Percentiles rank a stretch among this genome's conserved stretches.
Evolutionary conservation across 2,329 filamentous ascomycete genomes (phyloP).

Genomic region (Ophiosphaerella herpotricha): DNA sequence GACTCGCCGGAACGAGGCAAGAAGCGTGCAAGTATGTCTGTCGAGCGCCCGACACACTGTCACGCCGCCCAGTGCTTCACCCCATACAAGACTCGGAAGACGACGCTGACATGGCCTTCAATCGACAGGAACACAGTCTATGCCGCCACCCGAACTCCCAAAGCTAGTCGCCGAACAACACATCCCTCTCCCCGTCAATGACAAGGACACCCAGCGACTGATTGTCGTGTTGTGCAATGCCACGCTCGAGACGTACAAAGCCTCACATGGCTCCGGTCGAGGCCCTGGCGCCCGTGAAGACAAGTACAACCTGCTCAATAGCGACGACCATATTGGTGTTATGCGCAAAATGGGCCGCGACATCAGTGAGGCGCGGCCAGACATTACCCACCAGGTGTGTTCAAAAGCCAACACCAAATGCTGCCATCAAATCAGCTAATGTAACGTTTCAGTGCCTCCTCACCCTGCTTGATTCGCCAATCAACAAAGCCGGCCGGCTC

Average conservation of each 20-base stretch:
- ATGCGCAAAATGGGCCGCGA: constrained; percentile 99
- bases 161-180: constrained; percentile 94
- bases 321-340: constrained; percentile 97
- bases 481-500: constrained; percentile 97
- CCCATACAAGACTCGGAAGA: constrained; percentile 10
- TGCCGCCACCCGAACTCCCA: constrained; percentile 87
- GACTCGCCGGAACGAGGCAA: constrained; percentile 42
- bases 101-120: constrained; percentile 29
- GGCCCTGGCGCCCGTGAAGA: constrained; percentile 75
- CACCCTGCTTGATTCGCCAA: constrained; percentile 93
- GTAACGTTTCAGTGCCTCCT: constrained; percentile 75
- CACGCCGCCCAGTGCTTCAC: constrained; percentile 3
- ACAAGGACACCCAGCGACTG: constrained; percentile 88
- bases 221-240: constrained; percentile 98
- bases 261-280: constrained; percentile 71
- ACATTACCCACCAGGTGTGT: constrained; percentile 96
- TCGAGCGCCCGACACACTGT: constrained; percentile 15
- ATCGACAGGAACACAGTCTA: constrained; percentile 73
- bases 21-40: constrained; percentile 46
- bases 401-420: constrained; percentile 8
- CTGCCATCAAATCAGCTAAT: constrained; percentile 23
- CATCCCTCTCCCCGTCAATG: constrained; percentile 76
- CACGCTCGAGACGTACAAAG: constrained; percentile 96
- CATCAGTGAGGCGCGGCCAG: constrained; percentile 94
- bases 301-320: constrained; percentile 97